Evolutionary conservation across 2,329 filamentous ascomycete genomes (phyloP).

Genomic region (Alternaria solani): DNA sequence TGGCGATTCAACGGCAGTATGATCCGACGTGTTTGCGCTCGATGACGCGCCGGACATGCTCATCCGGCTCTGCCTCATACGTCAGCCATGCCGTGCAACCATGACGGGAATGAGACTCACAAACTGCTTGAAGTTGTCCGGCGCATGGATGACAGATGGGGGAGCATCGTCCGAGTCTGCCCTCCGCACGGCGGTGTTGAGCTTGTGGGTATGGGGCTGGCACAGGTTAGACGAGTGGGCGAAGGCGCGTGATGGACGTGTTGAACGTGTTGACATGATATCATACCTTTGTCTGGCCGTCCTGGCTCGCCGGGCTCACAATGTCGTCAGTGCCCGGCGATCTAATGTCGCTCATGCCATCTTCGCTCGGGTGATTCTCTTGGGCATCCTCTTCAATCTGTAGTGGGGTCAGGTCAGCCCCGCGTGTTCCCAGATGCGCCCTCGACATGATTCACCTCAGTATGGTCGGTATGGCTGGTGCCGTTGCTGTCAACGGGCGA

Average conservation of each 20-base stretch:
- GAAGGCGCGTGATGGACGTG: neutral
- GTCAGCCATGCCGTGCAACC: conserved; percentile 46
- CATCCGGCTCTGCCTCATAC: conserved; percentile 36
- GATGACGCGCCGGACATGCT: conserved; percentile 41
- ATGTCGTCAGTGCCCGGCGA: conserved; percentile 49
- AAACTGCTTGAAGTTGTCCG: conserved; percentile 82
- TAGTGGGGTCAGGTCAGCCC: conserved; percentile 40
- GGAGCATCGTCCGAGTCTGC: conserved; percentile 77
- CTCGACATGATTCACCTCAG: conserved; percentile 60
- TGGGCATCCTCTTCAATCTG: conserved; percentile 79
- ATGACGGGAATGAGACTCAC: conserved; percentile 55
- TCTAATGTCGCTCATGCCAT: conserved; percentile 49
- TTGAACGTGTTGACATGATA: conserved; percentile 16
- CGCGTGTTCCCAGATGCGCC: conserved; percentile 5
- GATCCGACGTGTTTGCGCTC: conserved; percentile 43
- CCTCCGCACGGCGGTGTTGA: conserved; percentile 56
- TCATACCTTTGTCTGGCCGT: conserved; percentile 42
- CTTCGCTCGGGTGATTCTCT: conserved; percentile 58
- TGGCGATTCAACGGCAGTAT: conserved; percentile 49
- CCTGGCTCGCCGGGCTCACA: conserved; percentile 45
- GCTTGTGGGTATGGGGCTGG: conserved; percentile 53
- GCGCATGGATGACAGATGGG: conserved; percentile 90
- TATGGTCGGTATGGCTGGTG: conserved; percentile 81
- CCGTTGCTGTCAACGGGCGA: conserved; percentile 87
- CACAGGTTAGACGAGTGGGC: conserved; percentile 9